Evolutionary conservation across 2,329 filamentous ascomycete species (phyloP), one percentile per base, ranked within the genome.

Genomic region (Zalaria obscura): DNA sequence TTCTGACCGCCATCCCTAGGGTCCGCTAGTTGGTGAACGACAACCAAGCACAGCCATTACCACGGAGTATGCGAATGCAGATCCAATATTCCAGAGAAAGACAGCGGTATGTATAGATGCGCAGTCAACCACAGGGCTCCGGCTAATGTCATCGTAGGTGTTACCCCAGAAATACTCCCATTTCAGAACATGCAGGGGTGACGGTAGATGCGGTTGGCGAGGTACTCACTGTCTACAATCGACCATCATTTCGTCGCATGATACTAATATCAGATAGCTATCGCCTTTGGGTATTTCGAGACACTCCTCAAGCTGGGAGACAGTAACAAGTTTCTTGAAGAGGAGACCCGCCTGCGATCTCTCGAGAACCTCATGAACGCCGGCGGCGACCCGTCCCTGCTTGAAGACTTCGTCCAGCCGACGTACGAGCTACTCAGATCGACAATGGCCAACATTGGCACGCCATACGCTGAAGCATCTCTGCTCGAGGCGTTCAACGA

Each of bases 131-230:
- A 27, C 18, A 40, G 7, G 25, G 37, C 4, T 37, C 27, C 18
- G 28, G 25, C 45, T 36, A 8, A 31, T 46, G 36, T 36, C 27
- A 36, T 25, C 25, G 36, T 40, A 93, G 87, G 73, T 79, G 18
- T 72, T 98, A 41, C 82, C 87, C 5, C 72, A 80, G 52, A 85
- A 81, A 43, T 94, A 93, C 61, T 83, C 85, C 18, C 80, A 42
- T 38, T 40, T 41, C 35, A 39, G 45, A n/a, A 42, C 35, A 3
- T 45, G 39, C 36, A 80, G 83, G 61, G 89, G 91, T 40, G 89
- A 96, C 64, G 91, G 91, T 45, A 93, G 93, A 59, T 96, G 91
- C 64, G 91, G 89, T 55, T 96, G 91, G 89, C 77, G 89, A 80
- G 91, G 89, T 95, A 72, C 79, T 49, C 40, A n/a, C 9, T 38